Evolutionary conservation across 345 rosid genomes (phyloP).

Genomic region (Euphorbia pulcherrima): DNA sequence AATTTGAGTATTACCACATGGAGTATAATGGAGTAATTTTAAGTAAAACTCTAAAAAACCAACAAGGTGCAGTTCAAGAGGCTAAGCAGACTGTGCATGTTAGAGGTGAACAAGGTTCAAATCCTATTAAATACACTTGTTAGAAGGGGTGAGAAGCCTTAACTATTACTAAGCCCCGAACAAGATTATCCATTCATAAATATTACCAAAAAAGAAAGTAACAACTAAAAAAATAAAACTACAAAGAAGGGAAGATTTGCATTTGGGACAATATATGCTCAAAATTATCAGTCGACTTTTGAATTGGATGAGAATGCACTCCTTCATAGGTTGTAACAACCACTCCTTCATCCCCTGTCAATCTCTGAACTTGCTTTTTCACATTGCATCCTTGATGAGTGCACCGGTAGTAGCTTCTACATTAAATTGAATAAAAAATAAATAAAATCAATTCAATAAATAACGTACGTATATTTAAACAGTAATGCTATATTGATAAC

Average conservation of each 20-base stretch:
- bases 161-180: no score
- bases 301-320: conserved; percentile 28
- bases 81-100: no score
- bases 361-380: conserved; percentile 33
- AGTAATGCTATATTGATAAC: no score
- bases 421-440: not conserved
- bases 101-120: no score
- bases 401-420: conserved; percentile 33
- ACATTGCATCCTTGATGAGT: conserved; percentile 33
- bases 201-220: no score
- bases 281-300: conserved; percentile 30
- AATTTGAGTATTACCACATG: no score
- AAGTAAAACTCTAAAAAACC: no score
- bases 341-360: conserved; percentile 27
- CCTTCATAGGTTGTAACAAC: conserved; percentile 36
- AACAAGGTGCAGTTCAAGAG: no score
- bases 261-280: conserved; percentile 33
- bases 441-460: not conserved
- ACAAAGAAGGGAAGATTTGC: conserved; percentile 24
- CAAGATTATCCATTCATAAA: no score
- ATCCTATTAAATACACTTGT: no score
- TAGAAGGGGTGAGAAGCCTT: no score
- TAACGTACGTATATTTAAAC: not conserved
- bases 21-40: no score
- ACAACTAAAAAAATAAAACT: not conserved